Conservation (phyloP, 202 grass and related monocot species). For the Zoysia matrella region DNA sequence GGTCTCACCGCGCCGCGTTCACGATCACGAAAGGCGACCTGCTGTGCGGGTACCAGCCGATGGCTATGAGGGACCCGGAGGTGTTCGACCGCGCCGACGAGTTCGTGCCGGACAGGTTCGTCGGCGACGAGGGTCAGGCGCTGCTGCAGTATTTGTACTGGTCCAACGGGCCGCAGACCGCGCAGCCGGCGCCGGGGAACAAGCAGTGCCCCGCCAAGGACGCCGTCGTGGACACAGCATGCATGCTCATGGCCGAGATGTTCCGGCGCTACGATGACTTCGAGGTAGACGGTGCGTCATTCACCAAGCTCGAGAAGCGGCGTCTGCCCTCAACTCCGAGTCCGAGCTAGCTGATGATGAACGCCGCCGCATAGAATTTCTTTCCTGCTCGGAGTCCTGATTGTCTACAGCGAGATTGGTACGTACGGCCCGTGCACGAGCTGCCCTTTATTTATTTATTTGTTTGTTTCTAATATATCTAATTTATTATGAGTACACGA, state of each 20-base stretch:
- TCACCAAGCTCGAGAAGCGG: slow-evolving; percentile 65
- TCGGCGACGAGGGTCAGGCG: slow-evolving; percentile 50
- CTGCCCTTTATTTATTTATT: no score
- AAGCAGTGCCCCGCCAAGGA: slow-evolving; percentile 98
- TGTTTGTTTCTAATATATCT: no score
- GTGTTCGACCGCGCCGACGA: slow-evolving; percentile 75
- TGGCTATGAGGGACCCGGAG: slow-evolving; percentile 72
- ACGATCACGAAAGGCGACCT: slow-evolving; percentile 65
- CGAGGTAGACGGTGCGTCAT: slow-evolving; percentile 28
- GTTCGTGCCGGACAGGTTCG: slow-evolving; percentile 68
- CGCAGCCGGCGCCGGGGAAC: slow-evolving; percentile 50
- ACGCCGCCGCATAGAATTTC: no score
- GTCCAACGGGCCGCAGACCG: slow-evolving; percentile 85
- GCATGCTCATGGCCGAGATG: slow-evolving; percentile 84
- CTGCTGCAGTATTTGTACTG: slow-evolving; percentile 79
- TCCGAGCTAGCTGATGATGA: no score
- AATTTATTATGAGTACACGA: no score
- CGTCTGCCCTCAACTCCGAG: no score
- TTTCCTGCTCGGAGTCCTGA: no score
- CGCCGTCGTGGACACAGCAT: slow-evolving; percentile 77
- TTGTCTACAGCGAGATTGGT: no score
- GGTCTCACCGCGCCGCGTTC: slow-evolving; percentile 57
- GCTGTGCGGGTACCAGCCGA: slow-evolving; percentile 80
- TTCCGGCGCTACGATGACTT: slow-evolving; percentile 88
- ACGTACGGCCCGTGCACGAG: no score